Evolutionary conservation across 116 monocot genomes (phyloP).

Genomic region (Zostera marina): DNA sequence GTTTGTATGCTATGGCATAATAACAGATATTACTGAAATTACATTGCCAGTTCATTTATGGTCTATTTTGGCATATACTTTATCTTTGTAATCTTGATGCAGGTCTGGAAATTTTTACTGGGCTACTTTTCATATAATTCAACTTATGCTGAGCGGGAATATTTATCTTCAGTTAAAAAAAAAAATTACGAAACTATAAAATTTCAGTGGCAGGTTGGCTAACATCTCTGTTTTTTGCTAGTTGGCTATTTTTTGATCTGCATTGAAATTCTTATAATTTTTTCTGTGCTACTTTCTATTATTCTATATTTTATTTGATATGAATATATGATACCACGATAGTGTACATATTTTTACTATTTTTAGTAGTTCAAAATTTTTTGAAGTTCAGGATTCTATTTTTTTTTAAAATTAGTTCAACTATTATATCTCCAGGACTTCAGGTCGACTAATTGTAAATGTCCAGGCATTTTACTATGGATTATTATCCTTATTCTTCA

Average conservation of each 20-base stretch:
- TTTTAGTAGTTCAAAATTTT: too few species aligned
- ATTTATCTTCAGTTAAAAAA: slow-evolving; percentile 51
- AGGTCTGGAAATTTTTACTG: slow-evolving; percentile 95
- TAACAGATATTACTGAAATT: not conserved
- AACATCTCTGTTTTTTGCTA: too few species aligned
- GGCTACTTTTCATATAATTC: slow-evolving; percentile 82
- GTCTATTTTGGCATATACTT: slow-evolving; percentile 1
- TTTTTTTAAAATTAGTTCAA: too few species aligned
- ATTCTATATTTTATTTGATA: too few species aligned
- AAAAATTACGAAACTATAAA: slow-evolving; percentile 70
- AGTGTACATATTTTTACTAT: too few species aligned
- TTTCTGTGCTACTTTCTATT: not conserved
- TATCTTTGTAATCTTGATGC: slow-evolving; percentile 1
- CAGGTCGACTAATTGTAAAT: too few species aligned
- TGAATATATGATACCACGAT: too few species aligned
- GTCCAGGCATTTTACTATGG: too few species aligned
- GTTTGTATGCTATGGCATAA: slow-evolving; percentile 12
- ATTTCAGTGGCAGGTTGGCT: slow-evolving; percentile 85
- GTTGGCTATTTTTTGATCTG: too few species aligned
- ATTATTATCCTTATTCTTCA: too few species aligned
- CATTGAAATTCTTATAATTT: not conserved
- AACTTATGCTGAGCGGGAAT: slow-evolving; percentile 92
- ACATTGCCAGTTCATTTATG: not conserved
- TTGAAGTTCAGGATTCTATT: too few species aligned
- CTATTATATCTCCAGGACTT: too few species aligned